Conservation (phyloP, 805 yeast species). For the Suhomyces kilbournensis region DNA sequence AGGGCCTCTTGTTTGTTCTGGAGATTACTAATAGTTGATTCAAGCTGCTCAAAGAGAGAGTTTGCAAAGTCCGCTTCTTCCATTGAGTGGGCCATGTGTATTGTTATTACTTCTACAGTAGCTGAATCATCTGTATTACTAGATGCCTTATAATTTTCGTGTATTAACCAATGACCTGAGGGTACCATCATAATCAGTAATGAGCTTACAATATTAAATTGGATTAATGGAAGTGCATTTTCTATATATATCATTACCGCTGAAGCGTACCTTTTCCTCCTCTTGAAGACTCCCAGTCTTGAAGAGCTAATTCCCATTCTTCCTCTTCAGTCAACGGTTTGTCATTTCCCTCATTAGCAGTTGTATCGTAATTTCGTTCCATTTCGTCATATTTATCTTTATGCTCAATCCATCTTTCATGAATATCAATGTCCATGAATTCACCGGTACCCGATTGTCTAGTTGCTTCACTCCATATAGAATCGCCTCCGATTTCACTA, state of each 20-base stretch:
- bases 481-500: slow-evolving; percentile 94
- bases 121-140: not conserved
- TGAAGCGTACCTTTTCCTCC: slow-evolving; percentile 13
- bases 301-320: slow-evolving; percentile 57
- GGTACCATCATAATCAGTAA: not conserved
- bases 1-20: slow-evolving; percentile 6
- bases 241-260: not conserved
- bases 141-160: not conserved
- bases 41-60: slow-evolving; percentile 1
- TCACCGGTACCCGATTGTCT: slow-evolving; percentile 66
- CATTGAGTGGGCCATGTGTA: not conserved
- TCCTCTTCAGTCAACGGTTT: slow-evolving; percentile 54
- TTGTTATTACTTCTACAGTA: not conserved
- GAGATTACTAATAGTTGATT: not conserved
- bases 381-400: slow-evolving; percentile 70
- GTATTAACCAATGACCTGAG: not conserved
- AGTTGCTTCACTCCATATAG: slow-evolving; percentile 95
- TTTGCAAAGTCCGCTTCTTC: not conserved
- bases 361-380: slow-evolving; percentile 37
- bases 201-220: not conserved
- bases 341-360: slow-evolving; percentile 28
- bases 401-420: slow-evolving; percentile 92
- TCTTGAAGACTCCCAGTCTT: slow-evolving; percentile 27
- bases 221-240: not conserved
- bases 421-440: slow-evolving; percentile 61